Evolutionary conservation across 1,139 yeast genomes (phyloP).

Genomic region (Yamadazyma aaseri): DNA sequence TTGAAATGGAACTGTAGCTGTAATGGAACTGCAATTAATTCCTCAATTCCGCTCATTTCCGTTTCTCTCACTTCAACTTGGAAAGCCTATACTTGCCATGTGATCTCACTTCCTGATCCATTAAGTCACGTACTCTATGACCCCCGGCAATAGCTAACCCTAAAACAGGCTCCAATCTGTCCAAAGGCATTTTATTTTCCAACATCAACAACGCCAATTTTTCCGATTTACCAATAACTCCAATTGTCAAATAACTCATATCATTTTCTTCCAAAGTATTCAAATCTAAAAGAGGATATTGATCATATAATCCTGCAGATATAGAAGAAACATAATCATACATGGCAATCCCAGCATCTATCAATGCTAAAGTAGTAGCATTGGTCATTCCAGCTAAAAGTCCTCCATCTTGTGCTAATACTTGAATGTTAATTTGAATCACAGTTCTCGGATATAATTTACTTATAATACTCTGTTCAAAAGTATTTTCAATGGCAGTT

Average conservation of each 20-base stretch:
- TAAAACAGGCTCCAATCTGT: constrained; percentile 69
- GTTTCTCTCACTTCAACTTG: constrained; percentile 3
- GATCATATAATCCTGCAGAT: constrained; percentile 76
- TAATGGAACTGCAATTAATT: too few relatives aligned
- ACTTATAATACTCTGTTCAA: constrained; percentile 74
- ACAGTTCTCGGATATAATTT: constrained; percentile 81
- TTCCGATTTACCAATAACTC: constrained; percentile 79
- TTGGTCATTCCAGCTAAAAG: constrained; percentile 76
- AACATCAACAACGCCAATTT: constrained; percentile 71
- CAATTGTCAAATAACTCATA: constrained; percentile 77
- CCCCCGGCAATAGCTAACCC: constrained; percentile 92
- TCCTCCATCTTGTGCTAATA: constrained; percentile 90
- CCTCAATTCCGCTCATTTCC: too few relatives aligned
- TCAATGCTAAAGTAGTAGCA: constrained; percentile 84
- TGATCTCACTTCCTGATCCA: constrained; percentile 81
- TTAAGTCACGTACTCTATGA: constrained; percentile 73
- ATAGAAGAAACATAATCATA: constrained; percentile 85
- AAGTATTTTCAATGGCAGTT: constrained; percentile 72
- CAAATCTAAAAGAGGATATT: constrained; percentile 75
- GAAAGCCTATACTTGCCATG: constrained; percentile 47
- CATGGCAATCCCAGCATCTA: constrained; percentile 96
- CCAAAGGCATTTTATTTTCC: constrained; percentile 86
- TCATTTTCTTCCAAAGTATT: constrained; percentile 82
- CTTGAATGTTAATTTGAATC: constrained; percentile 70
- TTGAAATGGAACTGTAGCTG: too few relatives aligned